Conservation (phyloP, 1,284 basidiomycete species). For the Neolentinus lepideus region DNA sequence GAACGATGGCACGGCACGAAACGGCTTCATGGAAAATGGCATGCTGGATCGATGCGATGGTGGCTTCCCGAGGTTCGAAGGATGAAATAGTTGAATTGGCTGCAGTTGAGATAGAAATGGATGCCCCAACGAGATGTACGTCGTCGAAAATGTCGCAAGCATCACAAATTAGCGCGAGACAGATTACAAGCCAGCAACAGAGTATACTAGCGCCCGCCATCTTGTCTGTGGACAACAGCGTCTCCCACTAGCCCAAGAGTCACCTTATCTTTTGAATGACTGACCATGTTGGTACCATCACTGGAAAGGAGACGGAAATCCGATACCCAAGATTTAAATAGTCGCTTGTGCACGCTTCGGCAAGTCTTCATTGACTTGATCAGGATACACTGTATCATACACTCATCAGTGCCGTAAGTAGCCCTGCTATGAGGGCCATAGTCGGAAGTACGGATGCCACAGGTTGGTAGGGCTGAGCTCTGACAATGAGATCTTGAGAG, state of each 20-base stretch:
- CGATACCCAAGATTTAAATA: background rate
- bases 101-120: background rate
- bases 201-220: background rate
- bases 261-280: background rate
- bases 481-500: too few relatives aligned
- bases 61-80: constrained; percentile 1
- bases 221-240: background rate
- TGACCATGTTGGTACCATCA: background rate
- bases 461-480: too few relatives aligned
- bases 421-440: too few relatives aligned
- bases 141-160: background rate
- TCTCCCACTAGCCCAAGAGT: background rate
- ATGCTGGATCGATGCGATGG: constrained; percentile 1
- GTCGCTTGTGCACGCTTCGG: background rate
- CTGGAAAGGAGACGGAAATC: background rate
- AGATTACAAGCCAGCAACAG: background rate
- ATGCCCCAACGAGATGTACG: background rate
- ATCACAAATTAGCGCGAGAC: background rate
- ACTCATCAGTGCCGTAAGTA: too few relatives aligned
- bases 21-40: background rate
- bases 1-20: constrained; percentile 2
- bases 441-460: too few relatives aligned
- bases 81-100: background rate
- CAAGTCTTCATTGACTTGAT: too few relatives aligned
- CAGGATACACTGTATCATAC: too few relatives aligned